Base-by-base conservation (phyloP, 1,139 yeast genomes). In the Zygosaccharomyces pseudobailii region DNA sequence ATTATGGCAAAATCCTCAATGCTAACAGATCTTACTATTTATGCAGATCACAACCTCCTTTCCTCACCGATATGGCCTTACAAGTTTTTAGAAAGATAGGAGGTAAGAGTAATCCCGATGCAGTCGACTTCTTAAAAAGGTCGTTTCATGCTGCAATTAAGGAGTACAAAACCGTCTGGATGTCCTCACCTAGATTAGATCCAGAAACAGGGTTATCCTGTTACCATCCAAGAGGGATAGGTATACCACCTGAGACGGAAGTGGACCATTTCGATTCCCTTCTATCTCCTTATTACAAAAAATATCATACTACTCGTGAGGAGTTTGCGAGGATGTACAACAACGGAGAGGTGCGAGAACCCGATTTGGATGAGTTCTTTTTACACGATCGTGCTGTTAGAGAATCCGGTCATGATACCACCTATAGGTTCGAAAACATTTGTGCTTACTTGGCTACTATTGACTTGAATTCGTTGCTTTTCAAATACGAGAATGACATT, bases 31-130 rank as follows among this genome's bases (percentile, higher is more conserved):
- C 95, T 1, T 92, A 94, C 69, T 94, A 88, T 63, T 71, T 92
- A 48, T 85, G 95, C 49, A 78, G 98, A 57, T 87, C 97, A 0
- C 98, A 94, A 67, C 98, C 98, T 2, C 98, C 98, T n/a, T 90
- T 92, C 63, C 71, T 94, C 54, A 92, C 97, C 0, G 98, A 92
- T 66, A 87, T 92, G 96, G 82, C 94, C 0, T 63, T 86, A 47
- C 72, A 82, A 47, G 82, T 88, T 0, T 88, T 79, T 62, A 73
- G 81, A 23, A 81, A 80, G 54, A 77, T 85, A 53, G 73, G 74
- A 33, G 73, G 71, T 13, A 58, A 51, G 6, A 50, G 48, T 22
- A 68, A 65, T 43, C 75, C 77, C 2, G 76, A 70, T 38, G 78
- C 87, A 2, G 53, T 74, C 23, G 84, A 80, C 46, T 80, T 89